Percentiles rank a stretch among this genome's conserved stretches.
phyloP scores from a whole-genome alignment of 2,329 filamentous ascomycete species.

The Ophiostoma quercus region DNA sequence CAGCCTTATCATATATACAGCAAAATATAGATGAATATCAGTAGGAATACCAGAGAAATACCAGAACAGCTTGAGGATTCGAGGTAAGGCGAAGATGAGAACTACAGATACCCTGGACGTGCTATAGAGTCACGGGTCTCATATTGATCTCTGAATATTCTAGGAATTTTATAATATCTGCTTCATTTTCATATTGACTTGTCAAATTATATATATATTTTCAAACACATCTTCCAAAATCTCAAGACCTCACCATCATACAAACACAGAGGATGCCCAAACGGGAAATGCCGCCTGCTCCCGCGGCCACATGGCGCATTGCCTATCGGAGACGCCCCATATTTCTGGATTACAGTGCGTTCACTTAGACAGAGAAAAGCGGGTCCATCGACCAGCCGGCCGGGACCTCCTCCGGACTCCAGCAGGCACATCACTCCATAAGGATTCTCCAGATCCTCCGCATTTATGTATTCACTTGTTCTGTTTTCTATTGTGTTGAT shows the following conservation, averaged over 20 bases:
- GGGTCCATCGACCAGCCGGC: not conserved
- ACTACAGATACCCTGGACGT: not conserved
- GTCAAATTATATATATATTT: no score
- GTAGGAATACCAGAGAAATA: no score
- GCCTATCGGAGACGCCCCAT: not conserved
- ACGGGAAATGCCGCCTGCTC: slow-evolving; percentile 12
- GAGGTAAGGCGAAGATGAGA: not conserved
- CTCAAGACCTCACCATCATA: no score
- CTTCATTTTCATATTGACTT: not conserved
- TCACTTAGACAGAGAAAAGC: not conserved
- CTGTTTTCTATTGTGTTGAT: not conserved
- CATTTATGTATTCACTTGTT: not conserved
- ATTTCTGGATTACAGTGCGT: not conserved
- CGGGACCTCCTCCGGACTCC: not conserved
- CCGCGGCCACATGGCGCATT: not conserved
- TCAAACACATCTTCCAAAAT: no score
- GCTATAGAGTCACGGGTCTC: not conserved
- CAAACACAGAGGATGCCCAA: not conserved
- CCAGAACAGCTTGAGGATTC: not conserved
- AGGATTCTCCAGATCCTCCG: not conserved
- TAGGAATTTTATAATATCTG: not conserved
- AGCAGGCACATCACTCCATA: not conserved
- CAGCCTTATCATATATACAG: no score
- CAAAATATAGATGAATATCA: no score
- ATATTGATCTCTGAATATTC: not conserved